Evolutionary conservation across 495 filamentous ascomycete species (phyloP), one percentile per base, ranked within the genome.

Genomic region (Penicillium samsonianum): DNA sequence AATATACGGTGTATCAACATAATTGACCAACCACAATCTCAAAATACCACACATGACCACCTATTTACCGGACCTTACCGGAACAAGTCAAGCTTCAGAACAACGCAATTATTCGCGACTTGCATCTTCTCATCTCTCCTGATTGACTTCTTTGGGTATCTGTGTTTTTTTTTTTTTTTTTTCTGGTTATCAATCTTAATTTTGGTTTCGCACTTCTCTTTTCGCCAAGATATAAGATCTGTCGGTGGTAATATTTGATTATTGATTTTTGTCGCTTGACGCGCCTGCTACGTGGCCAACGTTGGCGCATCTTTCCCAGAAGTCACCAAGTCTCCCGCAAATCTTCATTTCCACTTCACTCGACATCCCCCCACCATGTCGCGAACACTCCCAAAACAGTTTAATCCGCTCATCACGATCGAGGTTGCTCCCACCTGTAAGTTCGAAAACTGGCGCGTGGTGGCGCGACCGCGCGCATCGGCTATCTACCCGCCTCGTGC

Each of bases 401-500:
- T 78, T 63, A 96, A 97, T 74, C 90, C 89, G 65, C 82, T 92
- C 49, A 82, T 97, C 69, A 79, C 81, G 23, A 81, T 89, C 35
- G 87, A 92, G 55, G 77, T 83, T 46, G 86, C 92, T 61, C 81
- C 87, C 65, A 64, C 74, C 28, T 79, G 84, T 88, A 80, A 73
- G 81, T 81, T 57, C 58, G 20, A 38, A 30, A 43, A 44, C 5
- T 40, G 40, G 58, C 68, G 70, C 65, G 57, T 66, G 47, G 53
- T 42, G 45, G 57, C 60, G 61, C 55, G 55, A 59, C 46, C 52
- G 60, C 55, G 52, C 52, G 46, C 43, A 46, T 47, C 31, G 22
- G 31, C 31, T 31, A 50, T 50, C 26, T 52, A 58, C 53, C 56
- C 61, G 40, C 53, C 28, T 55, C 52, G 51, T 53, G 43, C 25